Base-by-base conservation (phyloP, 306 rosid genomes). In the Biancaea sappan region DNA sequence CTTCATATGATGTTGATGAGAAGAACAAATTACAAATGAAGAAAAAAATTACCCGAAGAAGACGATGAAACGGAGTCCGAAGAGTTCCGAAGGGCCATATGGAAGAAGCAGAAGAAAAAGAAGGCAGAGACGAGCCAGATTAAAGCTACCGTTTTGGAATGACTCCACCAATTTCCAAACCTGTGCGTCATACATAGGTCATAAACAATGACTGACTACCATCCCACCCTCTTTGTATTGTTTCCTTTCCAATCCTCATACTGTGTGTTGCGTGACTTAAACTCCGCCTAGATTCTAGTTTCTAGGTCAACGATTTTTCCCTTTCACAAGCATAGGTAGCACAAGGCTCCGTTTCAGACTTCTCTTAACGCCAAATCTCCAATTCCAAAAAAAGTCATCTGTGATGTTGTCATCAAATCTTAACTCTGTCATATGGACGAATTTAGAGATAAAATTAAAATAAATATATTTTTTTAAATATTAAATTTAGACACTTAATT, bases 61-160 rank as follows among this genome's bases (percentile, higher is more conserved):
- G 70, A 19, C 62, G 44, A 75, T 46, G 60, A n/a, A 19, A 51
- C 2, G 77, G 31, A 19, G 75, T 28, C 41, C 34, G 60, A 4
- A 8, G 87, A 85, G 80, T 44, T 78, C 2, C 31, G 85, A 51
- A 81, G 80, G 15, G 81, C 88, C 91, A 86, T 81, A 15, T 75
- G 79, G 79, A 81, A 77, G 68, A 85, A 81, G 65, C 40, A 31
- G 79, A 46, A 80, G 85, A 82, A 86, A 63, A 81, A 10, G 38
- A 52, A 26, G 52, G 79, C 64, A 40, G 85, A 84, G 89, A 43
- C 1, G 69, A 86, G 5, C 88, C 90, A 84, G 77, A 86, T 61
- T 8, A 80, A 47, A 18, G 71, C 84, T 21, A 71, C 85, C 40
- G 78, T 70, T 50, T 82, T 75, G 8, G 76, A 52, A 47, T 74